Evolutionary conservation across 1,139 yeast species (phyloP).

Genomic region (Debaryomyces singareniensis): DNA sequence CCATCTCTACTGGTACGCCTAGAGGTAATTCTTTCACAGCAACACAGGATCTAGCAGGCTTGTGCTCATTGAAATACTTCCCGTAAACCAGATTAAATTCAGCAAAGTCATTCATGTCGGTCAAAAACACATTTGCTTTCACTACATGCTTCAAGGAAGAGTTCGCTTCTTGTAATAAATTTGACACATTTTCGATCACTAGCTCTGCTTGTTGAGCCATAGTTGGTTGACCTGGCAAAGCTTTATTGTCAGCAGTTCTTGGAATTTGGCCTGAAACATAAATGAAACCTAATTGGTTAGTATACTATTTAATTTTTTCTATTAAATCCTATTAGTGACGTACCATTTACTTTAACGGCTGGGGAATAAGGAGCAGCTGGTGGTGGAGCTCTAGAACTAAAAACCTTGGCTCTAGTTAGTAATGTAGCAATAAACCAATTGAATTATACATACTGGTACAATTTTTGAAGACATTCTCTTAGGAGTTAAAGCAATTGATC

Average conservation of each 20-base stretch:
- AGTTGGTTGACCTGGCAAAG: conserved; percentile 59
- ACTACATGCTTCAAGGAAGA: conserved; percentile 77
- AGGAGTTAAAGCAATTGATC: conserved; percentile 17
- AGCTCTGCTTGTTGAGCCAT: conserved; percentile 83
- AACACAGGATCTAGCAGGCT: conserved; percentile 95
- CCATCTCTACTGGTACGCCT: conserved; percentile 69
- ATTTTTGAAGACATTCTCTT: conserved; percentile 37
- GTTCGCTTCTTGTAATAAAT: conserved; percentile 74
- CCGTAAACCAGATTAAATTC: conserved; percentile 80
- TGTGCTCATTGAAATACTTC: conserved; percentile 72
- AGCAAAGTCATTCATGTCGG: conserved; percentile 73
- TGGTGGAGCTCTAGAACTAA: conserved; percentile 79
- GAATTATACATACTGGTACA: conserved; percentile 30
- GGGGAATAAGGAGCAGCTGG: conserved; percentile 96
- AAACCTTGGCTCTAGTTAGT: conserved; percentile 39
- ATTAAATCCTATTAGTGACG: too few relatives aligned
- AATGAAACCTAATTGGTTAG: conserved; percentile 51
- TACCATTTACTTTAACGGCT: conserved; percentile 81
- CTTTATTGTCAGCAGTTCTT: conserved; percentile 74
- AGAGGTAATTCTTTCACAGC: conserved; percentile 86
- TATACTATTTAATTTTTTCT: conserved; percentile 2
- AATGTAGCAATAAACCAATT: too few relatives aligned
- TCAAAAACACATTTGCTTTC: conserved; percentile 80
- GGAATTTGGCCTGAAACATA: conserved; percentile 97
- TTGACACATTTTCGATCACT: conserved; percentile 68